Evolutionary conservation across 768 basidiomycete genomes (phyloP).

Genomic region (Rhodotorula paludigena): DNA sequence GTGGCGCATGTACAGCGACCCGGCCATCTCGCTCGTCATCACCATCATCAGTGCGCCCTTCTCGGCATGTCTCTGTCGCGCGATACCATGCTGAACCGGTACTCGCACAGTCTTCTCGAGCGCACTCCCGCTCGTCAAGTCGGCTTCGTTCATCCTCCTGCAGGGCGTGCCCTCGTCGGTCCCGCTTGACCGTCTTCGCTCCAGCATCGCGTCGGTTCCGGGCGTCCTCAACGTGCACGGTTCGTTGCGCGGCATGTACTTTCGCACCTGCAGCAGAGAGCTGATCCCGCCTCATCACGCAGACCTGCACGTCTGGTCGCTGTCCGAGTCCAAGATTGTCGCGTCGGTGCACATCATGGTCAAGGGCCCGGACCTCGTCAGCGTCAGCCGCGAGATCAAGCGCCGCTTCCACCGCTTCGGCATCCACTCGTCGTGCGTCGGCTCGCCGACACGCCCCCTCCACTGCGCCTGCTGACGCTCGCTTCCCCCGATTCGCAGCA

Average conservation of each 20-base stretch:
- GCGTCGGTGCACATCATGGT: slow-evolving; percentile 92
- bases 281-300: not conserved
- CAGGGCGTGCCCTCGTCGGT: slow-evolving; percentile 89
- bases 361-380: slow-evolving; percentile 82
- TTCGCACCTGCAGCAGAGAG: too few relatives aligned
- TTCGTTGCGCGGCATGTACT: slow-evolving; percentile 6
- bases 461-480: not conserved
- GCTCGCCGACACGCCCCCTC: not conserved
- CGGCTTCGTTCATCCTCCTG: slow-evolving; percentile 87
- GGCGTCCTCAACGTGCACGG: slow-evolving; percentile 79
- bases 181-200: slow-evolving; percentile 79
- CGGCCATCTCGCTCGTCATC: slow-evolving; percentile 85
- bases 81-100: too few relatives aligned
- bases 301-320: slow-evolving; percentile 94
- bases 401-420: slow-evolving; percentile 80
- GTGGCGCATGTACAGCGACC: slow-evolving; percentile 89
- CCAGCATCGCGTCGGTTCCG: slow-evolving; percentile 71
- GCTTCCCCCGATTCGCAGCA: slow-evolving; percentile 3
- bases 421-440: slow-evolving; percentile 65
- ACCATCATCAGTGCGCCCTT: slow-evolving; percentile 63
- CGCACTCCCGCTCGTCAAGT: slow-evolving; percentile 75
- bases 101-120: slow-evolving; percentile 67
- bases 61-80: too few relatives aligned
- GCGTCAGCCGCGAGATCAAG: slow-evolving; percentile 74
- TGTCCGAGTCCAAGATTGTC: slow-evolving; percentile 89